A percentile compares a stretch with the other conserved stretches of the same genome.
phyloP scores from a whole-genome alignment of 352 stramenopile genomes.

The Phytophthora ramorum region DNA sequence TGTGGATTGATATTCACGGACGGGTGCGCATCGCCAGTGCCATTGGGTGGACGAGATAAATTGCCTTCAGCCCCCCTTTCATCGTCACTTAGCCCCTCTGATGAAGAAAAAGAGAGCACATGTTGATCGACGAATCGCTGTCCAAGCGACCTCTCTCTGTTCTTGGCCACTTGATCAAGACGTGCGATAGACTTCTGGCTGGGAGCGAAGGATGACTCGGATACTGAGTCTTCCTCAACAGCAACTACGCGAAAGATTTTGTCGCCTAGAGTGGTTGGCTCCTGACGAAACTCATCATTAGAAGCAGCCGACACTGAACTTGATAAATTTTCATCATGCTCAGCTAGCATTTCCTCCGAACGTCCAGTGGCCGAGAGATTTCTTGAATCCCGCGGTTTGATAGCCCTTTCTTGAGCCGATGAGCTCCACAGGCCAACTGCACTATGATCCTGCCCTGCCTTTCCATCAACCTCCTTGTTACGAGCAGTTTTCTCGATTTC shows the following conservation, averaged over 20 bases:
- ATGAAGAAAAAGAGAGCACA: slow-evolving; percentile 36
- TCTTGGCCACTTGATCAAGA: slow-evolving; percentile 27
- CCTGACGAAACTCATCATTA: slow-evolving; percentile 2
- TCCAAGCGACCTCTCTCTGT: slow-evolving; percentile 13
- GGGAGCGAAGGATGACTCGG: slow-evolving; percentile 23
- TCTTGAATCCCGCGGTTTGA: background rate
- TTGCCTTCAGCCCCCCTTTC: slow-evolving; percentile 4
- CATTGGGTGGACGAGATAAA: slow-evolving; percentile 8
- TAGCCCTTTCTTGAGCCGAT: background rate
- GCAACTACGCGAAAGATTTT: background rate
- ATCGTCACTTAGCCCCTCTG: slow-evolving; percentile 19
- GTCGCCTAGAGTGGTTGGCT: background rate
- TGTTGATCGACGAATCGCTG: slow-evolving; percentile 35
- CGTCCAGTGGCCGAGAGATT: background rate
- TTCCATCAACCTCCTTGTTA: background rate
- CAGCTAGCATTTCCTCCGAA: slow-evolving; percentile 4
- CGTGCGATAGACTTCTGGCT: slow-evolving; percentile 32
- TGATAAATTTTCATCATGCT: slow-evolving; percentile 4
- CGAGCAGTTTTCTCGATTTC: background rate
- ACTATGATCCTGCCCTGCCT: background rate
- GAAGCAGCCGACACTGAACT: background rate
- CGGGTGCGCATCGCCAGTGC: background rate
- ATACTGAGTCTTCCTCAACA: slow-evolving; percentile 20
- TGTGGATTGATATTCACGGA: slow-evolving; percentile 12
- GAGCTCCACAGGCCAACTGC: background rate